Evolutionary conservation across 305 asterid genomes (phyloP).

Genomic region (Fraxinus velutina): DNA sequence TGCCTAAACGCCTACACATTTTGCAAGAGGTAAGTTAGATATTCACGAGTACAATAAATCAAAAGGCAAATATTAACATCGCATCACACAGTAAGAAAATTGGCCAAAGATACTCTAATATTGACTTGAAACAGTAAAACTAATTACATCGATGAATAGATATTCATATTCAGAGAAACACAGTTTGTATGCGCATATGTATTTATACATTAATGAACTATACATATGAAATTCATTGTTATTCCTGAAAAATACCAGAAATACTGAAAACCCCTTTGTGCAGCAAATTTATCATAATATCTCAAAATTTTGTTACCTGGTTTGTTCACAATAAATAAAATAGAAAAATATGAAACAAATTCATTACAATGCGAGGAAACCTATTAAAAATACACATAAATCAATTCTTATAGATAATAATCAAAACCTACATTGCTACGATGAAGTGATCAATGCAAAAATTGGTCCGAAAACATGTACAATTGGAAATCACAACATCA

Average conservation of each 20-base stretch:
- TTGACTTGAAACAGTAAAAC: not conserved
- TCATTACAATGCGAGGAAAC: not conserved
- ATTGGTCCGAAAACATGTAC: not conserved
- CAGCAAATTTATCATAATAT: not conserved
- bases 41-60: not conserved
- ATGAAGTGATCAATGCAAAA: not conserved
- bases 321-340: not conserved
- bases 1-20: constrained; percentile 35
- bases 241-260: not conserved
- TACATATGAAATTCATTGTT: not conserved
- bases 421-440: not conserved
- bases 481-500: not conserved
- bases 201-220: not conserved
- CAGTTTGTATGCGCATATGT: not conserved
- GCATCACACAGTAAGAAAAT: not conserved
- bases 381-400: not conserved
- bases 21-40: not conserved
- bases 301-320: not conserved
- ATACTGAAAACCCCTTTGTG: not conserved
- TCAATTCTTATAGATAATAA: not conserved
- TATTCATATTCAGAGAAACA: not conserved
- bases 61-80: not conserved
- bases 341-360: not conserved
- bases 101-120: not conserved
- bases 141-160: not conserved